Evolutionary conservation across 805 yeast species (phyloP), one percentile per base, ranked within the genome.

Genomic region (Saccharomycopsis fibuligera): DNA sequence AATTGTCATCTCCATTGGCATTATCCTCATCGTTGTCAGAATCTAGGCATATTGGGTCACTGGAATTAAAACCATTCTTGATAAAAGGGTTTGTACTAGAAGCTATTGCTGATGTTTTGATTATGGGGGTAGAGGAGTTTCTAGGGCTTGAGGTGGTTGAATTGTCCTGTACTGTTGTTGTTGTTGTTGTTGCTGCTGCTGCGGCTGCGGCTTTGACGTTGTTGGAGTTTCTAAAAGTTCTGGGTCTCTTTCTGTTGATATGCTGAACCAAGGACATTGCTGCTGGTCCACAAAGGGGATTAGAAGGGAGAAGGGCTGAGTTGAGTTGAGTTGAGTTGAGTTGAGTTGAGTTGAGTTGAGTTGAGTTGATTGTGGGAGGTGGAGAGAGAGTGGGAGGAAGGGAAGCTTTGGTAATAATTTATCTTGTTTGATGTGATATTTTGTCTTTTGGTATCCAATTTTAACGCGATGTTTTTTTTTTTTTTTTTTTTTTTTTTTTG

Each of bases 161-260:
- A 5, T 9, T 17, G 10, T 9, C 16, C 5, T 12, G 10, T 12
- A 8, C 24, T 42, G 23, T 42, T 4, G 44, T 47, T 2, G 47
- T 54, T 42, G 47, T 45, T 16, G 51, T 35, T 35, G 48, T 54
- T 2, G 41, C 3, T 8, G 33, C 36, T 27, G 19, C 29, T 6
- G 57, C 50, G 1, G 58, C 17, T 22, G 31, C 14, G 41, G 44
- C 3, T 9, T 45, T 44, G 3, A 49, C 49, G 42, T 49, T 49
- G 10, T 39, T 14, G 2, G 47, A 39, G 37, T 45, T 49, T 38
- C 27, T 21, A 31, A 43, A 45, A 14, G 52, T 59, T 55, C 74
- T 63, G n/a, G 70, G 71, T 51, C 73, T 62, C 58, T 69, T 69
- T 45, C 74, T 56, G 48, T 58, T 62, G 44, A 54, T 44, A 19